Conservation (phyloP, 306 rosid genomes). For the Vigna radiata region DNA sequence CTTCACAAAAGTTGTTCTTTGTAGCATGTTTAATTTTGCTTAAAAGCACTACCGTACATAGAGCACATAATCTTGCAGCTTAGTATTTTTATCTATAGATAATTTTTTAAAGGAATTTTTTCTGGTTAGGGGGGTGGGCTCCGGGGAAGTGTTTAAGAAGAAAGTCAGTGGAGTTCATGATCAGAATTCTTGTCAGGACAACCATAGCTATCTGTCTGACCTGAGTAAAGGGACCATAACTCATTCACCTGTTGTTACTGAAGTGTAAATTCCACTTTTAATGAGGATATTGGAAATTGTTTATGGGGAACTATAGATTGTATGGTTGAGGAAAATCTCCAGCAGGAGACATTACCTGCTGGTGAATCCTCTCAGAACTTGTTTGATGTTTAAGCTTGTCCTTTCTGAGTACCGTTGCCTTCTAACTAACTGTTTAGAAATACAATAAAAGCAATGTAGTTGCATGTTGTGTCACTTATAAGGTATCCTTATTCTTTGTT, state of each 20-base stretch:
- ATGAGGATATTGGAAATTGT: not conserved
- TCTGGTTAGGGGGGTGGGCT: not conserved
- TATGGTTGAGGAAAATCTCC: not conserved
- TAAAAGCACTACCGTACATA: not conserved
- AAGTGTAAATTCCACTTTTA: conserved; percentile 6
- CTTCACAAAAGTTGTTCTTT: not conserved
- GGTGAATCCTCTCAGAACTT: conserved; percentile 7
- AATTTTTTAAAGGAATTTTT: not conserved
- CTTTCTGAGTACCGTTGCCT: not conserved
- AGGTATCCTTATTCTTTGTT: conserved; percentile 18
- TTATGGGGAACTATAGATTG: not conserved
- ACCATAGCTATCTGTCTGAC: not conserved
- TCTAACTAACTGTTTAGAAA: conserved; percentile 1
- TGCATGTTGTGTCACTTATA: conserved; percentile 12
- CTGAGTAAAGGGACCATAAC: not conserved
- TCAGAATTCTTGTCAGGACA: not conserved
- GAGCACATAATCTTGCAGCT: not conserved
- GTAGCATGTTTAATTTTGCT: not conserved
- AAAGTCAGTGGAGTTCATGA: no score
- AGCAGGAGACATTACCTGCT: not conserved
- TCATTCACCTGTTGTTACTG: conserved; percentile 2
- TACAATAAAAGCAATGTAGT: conserved; percentile 1
- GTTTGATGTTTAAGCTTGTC: conserved; percentile 1
- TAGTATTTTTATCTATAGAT: not conserved
- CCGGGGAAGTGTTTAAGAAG: not conserved